Conservation (phyloP, 2,329 filamentous ascomycete species). For the Fusarium pseudograminearum region DNA sequence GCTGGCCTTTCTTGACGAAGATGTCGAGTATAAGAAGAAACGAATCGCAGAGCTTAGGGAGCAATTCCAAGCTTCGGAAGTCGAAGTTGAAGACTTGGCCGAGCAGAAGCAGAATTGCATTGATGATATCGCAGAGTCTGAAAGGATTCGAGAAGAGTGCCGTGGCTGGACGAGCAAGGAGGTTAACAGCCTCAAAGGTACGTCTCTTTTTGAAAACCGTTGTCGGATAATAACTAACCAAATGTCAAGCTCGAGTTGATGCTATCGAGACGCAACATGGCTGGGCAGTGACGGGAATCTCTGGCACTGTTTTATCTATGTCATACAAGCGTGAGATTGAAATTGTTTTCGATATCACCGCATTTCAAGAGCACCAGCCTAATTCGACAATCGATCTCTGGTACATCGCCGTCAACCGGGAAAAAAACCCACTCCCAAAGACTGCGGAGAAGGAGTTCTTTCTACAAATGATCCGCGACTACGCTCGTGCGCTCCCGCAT, state of each 20-base stretch:
- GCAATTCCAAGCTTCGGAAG: slow-evolving; percentile 75
- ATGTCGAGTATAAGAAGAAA: slow-evolving; percentile 76
- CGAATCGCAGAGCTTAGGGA: slow-evolving; percentile 74
- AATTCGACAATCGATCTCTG: slow-evolving; percentile 74
- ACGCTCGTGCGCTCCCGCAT: slow-evolving; percentile 72
- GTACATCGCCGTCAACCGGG: slow-evolving; percentile 73
- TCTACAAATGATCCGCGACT: slow-evolving; percentile 76
- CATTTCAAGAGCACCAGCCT: slow-evolving; percentile 64
- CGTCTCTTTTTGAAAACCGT: neutral
- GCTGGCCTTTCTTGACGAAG: slow-evolving; percentile 72
- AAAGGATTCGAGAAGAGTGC: slow-evolving; percentile 86
- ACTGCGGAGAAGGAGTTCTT: slow-evolving; percentile 81
- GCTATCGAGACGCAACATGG: slow-evolving; percentile 74
- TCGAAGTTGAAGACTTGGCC: slow-evolving; percentile 70
- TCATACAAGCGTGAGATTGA: slow-evolving; percentile 78
- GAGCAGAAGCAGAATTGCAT: slow-evolving; percentile 76
- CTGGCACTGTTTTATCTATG: slow-evolving; percentile 75
- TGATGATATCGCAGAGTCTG: slow-evolving; percentile 83
- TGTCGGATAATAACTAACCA: slow-evolving; percentile 52
- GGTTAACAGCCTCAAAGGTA: slow-evolving; percentile 82
- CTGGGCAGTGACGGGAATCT: slow-evolving; percentile 77
- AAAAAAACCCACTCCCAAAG: slow-evolving; percentile 65
- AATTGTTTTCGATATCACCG: slow-evolving; percentile 75
- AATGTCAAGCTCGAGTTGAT: slow-evolving; percentile 70
- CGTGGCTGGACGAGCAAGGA: slow-evolving; percentile 89